Conservation (phyloP, 495 filamentous ascomycete genomes). For the Xylaria grammica region DNA sequence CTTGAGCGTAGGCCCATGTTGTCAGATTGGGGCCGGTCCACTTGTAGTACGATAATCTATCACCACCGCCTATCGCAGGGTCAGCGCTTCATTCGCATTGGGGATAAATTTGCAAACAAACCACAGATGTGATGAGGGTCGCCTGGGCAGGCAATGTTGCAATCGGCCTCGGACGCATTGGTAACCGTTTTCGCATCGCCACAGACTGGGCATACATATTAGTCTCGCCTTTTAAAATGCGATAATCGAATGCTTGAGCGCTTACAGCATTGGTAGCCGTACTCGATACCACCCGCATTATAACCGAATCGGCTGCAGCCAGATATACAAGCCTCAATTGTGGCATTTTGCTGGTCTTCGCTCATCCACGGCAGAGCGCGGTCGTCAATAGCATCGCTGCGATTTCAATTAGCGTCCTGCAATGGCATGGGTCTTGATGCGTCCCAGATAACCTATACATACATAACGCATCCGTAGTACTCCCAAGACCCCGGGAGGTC, state of each 20-base stretch:
- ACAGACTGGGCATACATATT: constrained; percentile 34
- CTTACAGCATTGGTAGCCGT: constrained; percentile 58
- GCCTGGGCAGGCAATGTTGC: constrained; percentile 48
- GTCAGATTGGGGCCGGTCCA: constrained; percentile 44
- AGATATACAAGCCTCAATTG: constrained; percentile 54
- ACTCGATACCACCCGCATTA: constrained; percentile 59
- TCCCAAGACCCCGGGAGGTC: constrained; percentile 44
- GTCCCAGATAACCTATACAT: neutral
- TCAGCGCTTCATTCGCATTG: neutral
- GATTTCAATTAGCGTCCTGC: constrained; percentile 45
- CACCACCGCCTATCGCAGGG: constrained; percentile 46
- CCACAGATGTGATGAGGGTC: constrained; percentile 30
- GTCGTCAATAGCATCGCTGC: constrained; percentile 44
- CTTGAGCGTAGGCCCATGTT: constrained; percentile 42
- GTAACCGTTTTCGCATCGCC: constrained; percentile 36
- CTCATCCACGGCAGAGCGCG: constrained; percentile 57
- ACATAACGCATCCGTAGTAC: constrained; percentile 39
- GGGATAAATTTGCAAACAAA: neutral
- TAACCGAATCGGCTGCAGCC: constrained; percentile 46
- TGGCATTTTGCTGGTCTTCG: constrained; percentile 44
- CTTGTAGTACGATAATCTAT: constrained; percentile 47
- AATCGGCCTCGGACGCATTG: constrained; percentile 42
- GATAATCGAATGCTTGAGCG: constrained; percentile 50
- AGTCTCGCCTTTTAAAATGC: neutral
- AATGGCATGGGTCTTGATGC: neutral